These are phyloP conservation scores for Rhododendron williamsianum DNA, from an alignment of 148 eudicot genomes.

Conservation along the genomic window DNA sequence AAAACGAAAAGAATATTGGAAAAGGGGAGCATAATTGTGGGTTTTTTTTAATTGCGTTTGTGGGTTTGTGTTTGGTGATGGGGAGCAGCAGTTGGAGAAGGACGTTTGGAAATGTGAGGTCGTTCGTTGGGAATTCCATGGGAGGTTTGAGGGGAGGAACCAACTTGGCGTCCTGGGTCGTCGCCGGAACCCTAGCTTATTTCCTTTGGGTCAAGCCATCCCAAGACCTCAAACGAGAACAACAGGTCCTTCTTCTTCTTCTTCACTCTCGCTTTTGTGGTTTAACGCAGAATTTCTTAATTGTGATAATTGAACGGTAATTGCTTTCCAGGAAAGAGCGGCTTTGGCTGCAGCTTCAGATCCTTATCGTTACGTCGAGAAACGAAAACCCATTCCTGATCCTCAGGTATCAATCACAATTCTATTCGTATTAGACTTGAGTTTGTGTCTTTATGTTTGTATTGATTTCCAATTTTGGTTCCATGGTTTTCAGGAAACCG, in stretches of 20 bases:
- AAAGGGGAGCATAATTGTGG: neutral
- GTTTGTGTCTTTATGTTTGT: neutral
- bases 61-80: slow-evolving; percentile 16
- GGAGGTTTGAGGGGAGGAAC: slow-evolving; percentile 64
- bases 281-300: neutral
- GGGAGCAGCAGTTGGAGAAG: slow-evolving; percentile 39
- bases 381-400: slow-evolving; percentile 71
- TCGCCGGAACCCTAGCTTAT: slow-evolving; percentile 84
- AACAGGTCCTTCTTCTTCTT: slow-evolving; percentile 28
- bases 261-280: neutral
- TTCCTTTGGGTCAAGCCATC: slow-evolving; percentile 74
- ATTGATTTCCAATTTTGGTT: slow-evolving; percentile 2
- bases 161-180: slow-evolving; percentile 72
- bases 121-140: slow-evolving; percentile 61
- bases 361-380: slow-evolving; percentile 63
- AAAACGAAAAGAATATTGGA: neutral
- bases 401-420: slow-evolving; percentile 43
- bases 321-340: slow-evolving; percentile 44
- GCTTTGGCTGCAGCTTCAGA: slow-evolving; percentile 50
- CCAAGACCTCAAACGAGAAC: slow-evolving; percentile 57
- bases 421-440: neutral
- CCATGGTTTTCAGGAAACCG: slow-evolving; percentile 43
- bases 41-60: neutral
- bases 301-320: neutral
- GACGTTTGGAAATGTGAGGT: slow-evolving; percentile 42